Base-by-base conservation (phyloP, 2,329 filamentous ascomycete genomes). In the Neofusicoccum ribis region DNA sequence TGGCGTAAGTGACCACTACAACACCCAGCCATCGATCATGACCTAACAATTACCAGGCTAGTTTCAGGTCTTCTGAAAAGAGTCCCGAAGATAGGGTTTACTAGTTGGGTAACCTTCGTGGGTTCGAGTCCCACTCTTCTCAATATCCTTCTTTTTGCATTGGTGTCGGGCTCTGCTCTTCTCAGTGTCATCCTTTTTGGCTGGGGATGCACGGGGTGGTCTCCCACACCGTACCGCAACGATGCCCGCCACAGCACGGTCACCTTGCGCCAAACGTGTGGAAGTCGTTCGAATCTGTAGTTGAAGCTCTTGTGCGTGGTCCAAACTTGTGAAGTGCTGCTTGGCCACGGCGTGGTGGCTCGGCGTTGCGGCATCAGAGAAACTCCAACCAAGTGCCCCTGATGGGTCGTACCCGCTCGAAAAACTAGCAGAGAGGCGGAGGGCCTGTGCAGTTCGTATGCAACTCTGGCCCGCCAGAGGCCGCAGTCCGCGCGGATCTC, bases 101-200 rank as follows among this genome's bases (percentile, higher is more conserved):
- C 50, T 54, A 54, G 50, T 54, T 54, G 50, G 50, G 34, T 37
- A 54, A 54, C 50, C 50, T 54, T 54, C 34, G 31, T 54, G 50
- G 31, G 50, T 54, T 54, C 50, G 50, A 54, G 31, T 54, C 50
- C 31, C 34, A 54, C 31, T 37, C 31, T 37, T 39, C 31, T 54
- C 34, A 54, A 1, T n/a, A 54, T 51, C 3, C 23, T 15, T 8
- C 36, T 39, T 39, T 39, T 39, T 39, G 36, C 36, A 12, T 44
- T n/a, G 23, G 23, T 23, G 23, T 23, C 23, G 23, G 23, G 23
- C 23, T 23, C 23, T 23, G 23, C 23, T 23, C 23, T 23, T 23
- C 23, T 23, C 23, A 23, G 23, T 23, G 23, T 23, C 23, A 44
- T 44, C 41, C 1, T 44, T 44, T 23, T 23, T 23, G 23, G 23